Evolutionary conservation across 495 filamentous ascomycete species (phyloP), one percentile per base, ranked within the genome.

Genomic region (Oleoguttula mirabilis): DNA sequence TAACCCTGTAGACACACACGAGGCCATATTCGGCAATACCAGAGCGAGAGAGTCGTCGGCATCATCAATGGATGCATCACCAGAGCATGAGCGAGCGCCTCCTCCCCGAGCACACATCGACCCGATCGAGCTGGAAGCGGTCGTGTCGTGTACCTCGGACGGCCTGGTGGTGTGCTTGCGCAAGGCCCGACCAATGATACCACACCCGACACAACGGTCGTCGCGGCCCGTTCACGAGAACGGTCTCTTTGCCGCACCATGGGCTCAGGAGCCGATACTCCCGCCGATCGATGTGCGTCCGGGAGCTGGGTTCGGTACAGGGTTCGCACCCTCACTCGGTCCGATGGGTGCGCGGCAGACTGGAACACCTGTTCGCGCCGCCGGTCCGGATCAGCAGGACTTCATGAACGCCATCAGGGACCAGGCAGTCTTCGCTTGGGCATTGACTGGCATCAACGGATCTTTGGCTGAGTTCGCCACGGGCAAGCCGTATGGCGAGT

Each of bases 101-200:
- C 22, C 43, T 15, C 27, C 14, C 3, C 28, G 12, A 5, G 21
- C 22, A 11, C 19, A 59, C 64, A 15, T 31, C 22, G 47, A 46
- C 8, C 54, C 47, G 5, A 65, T 81, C 39, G 84, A 90, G 53
- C 63, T 93, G 27, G 85, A 93, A 60, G 84, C 85, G 10, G 85
- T 93, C 15, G 77, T 92, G 27, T 92, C 85, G 4, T 93, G 85
- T 57, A 87, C 85, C 2, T 92, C 86, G 1, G 86, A 92, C 57
- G 85, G 85, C 10, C 65, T 93, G 10, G 85, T 92, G 7, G 84
- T 92, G 14, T 78, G 88, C 21, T 66, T 93, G 10, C 80, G 85
- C 30, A 75, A 73, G 36, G 84, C 85, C 21, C 69, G 81, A 20
- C 78, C 84, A 14, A 67, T 75, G 3, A 76, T 85, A 30, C 80